Percentiles rank a stretch among this genome's conserved stretches.
Evolutionary conservation across 805 yeast species (phyloP).

Genomic region (Candida insectalens): DNA sequence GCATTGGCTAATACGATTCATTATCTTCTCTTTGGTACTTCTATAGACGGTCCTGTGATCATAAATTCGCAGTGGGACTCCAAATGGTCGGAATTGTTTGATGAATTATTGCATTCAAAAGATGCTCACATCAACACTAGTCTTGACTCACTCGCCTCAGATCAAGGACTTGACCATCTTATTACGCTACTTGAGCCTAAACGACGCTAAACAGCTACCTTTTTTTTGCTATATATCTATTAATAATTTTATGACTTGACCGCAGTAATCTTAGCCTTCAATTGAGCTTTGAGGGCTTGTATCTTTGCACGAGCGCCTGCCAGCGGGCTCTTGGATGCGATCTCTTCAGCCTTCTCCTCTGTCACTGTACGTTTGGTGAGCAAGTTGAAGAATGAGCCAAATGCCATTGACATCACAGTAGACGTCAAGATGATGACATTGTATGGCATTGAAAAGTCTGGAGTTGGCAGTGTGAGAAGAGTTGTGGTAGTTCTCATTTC

Average conservation of each 20-base stretch:
- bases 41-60: constrained; percentile 23
- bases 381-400: constrained; percentile 78
- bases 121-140: background rate
- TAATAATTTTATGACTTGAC: no score
- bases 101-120: constrained; percentile 51
- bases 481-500: constrained; percentile 78
- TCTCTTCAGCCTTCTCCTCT: constrained; percentile 53
- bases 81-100: constrained; percentile 63
- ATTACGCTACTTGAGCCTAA: no score
- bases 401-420: constrained; percentile 85
- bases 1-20: constrained; percentile 74
- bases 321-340: constrained; percentile 10
- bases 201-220: no score
- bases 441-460: constrained; percentile 98
- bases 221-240: no score
- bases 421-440: constrained; percentile 91
- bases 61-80: constrained; percentile 71
- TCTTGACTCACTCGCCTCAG: no score
- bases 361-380: constrained; percentile 66
- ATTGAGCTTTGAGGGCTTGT: background rate
- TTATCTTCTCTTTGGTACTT: constrained; percentile 60
- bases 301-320: constrained; percentile 6
- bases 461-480: constrained; percentile 81
- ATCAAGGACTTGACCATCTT: no score
- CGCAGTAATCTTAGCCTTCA: no score